A percentile compares a stretch with the other conserved stretches of the same genome.
Conservation (phyloP, 768 basidiomycete genomes). For the Cyclocybe cylindracea region DNA sequence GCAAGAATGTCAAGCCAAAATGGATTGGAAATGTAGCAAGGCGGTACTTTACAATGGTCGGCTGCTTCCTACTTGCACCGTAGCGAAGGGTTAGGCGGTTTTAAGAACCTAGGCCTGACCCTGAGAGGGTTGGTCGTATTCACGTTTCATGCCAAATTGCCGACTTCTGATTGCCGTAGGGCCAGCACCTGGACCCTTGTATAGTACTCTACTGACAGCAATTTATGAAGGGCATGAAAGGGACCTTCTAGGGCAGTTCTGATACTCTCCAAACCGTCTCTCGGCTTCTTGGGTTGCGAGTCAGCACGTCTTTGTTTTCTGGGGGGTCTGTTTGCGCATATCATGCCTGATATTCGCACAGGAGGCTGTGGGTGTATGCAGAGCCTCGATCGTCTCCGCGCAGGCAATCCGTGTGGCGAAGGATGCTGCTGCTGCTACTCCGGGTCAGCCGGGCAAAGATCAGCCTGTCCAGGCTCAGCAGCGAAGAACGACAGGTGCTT, state of each 20-base stretch:
- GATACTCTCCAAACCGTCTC: constrained; percentile 62
- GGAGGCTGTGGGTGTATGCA: constrained; percentile 84
- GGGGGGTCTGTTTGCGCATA: constrained; percentile 71
- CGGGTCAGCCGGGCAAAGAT: too few relatives aligned
- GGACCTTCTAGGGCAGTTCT: constrained; percentile 53
- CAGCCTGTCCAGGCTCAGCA: too few relatives aligned
- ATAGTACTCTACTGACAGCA: not conserved
- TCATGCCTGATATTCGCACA: constrained; percentile 98
- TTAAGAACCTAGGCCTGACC: constrained; percentile 62
- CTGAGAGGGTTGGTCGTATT: constrained; percentile 51
- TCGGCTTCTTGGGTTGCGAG: constrained; percentile 67
- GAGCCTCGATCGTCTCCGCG: constrained; percentile 76
- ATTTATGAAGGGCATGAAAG: not conserved
- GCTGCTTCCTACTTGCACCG: constrained; percentile 54
- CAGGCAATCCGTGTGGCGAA: constrained; percentile 9
- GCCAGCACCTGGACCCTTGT: constrained; percentile 48
- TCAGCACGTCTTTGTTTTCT: constrained; percentile 69
- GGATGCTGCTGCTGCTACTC: too few relatives aligned
- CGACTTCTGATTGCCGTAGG: constrained; percentile 76
- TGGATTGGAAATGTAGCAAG: not conserved
- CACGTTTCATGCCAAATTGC: constrained; percentile 72
- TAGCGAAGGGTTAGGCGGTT: constrained; percentile 69
- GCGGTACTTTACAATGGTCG: constrained; percentile 52
- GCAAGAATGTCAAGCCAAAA: not conserved
- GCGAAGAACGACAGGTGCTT: constrained; percentile 22